These are phyloP conservation scores for Fusarium zealandicum DNA, from an alignment of 2,329 filamentous ascomycete species.

Conservation along the genomic window DNA sequence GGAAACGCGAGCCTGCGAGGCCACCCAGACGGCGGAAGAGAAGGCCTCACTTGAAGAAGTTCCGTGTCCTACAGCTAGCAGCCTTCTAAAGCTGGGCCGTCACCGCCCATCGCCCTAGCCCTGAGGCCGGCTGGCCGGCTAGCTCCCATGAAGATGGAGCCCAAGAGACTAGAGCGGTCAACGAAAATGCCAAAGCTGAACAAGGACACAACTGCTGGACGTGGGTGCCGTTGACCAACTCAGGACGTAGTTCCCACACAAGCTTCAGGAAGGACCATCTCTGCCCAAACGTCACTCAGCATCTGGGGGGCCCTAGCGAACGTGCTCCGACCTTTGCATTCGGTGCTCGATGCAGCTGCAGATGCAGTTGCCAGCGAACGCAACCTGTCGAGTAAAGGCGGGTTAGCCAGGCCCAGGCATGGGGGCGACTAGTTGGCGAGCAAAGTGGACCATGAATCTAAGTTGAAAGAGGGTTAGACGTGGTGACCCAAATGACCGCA, in stretches of 20 bases:
- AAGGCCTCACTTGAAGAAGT: slow-evolving; percentile 32
- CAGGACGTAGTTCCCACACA: slow-evolving; percentile 31
- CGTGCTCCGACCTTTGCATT: slow-evolving; percentile 18
- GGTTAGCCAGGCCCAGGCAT: slow-evolving; percentile 30
- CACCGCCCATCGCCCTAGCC: slow-evolving; percentile 40
- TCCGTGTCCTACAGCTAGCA: slow-evolving; percentile 33
- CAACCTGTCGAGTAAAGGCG: slow-evolving; percentile 22
- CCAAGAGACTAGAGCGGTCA: slow-evolving; percentile 39
- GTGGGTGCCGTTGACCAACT: slow-evolving; percentile 22
- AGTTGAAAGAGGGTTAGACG: slow-evolving; percentile 33
- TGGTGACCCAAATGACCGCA: slow-evolving; percentile 31
- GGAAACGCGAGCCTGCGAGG: slow-evolving; percentile 27
- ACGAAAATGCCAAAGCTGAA: slow-evolving; percentile 35
- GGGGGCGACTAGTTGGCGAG: slow-evolving; percentile 29
- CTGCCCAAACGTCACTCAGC: slow-evolving; percentile 30
- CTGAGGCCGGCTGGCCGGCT: slow-evolving; percentile 35
- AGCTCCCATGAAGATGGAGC: slow-evolving; percentile 37
- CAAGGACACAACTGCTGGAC: slow-evolving; percentile 24
- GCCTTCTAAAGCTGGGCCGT: slow-evolving; percentile 33
- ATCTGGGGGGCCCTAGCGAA: slow-evolving; percentile 10
- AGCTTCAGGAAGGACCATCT: slow-evolving; percentile 28
- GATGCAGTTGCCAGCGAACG: slow-evolving; percentile 31
- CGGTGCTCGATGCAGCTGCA: slow-evolving; percentile 18
- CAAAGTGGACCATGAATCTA: slow-evolving; percentile 32
- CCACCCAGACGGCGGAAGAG: slow-evolving; percentile 23